These are phyloP conservation scores for Davidsoniella eucalypti DNA, from an alignment of 2,329 filamentous ascomycete species.

Conservation along the genomic window DNA sequence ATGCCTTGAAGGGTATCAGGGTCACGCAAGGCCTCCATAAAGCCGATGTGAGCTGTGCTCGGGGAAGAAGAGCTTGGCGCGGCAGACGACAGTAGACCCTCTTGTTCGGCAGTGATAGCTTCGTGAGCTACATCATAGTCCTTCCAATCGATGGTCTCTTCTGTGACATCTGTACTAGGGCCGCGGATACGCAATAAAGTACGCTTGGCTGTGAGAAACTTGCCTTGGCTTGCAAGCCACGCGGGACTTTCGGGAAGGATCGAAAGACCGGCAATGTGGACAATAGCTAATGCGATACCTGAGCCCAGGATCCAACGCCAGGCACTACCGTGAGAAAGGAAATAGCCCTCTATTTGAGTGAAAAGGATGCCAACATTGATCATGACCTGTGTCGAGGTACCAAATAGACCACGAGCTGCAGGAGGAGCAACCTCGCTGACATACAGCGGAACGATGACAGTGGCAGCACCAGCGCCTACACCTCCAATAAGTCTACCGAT, in stretches of 20 bases:
- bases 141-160: conserved; percentile 50
- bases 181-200: conserved; percentile 66
- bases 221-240: conserved; percentile 61
- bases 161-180: conserved; percentile 46
- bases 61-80: neutral
- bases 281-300: conserved; percentile 49
- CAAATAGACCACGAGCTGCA: conserved; percentile 60
- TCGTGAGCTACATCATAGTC: conserved; percentile 20
- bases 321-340: conserved; percentile 58
- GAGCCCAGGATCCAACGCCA: conserved; percentile 74
- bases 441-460: conserved; percentile 87
- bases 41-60: conserved; percentile 31
- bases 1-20: conserved; percentile 55
- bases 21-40: conserved; percentile 49
- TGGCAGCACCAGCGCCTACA: conserved; percentile 70
- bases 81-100: conserved; percentile 42
- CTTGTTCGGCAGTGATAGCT: conserved; percentile 42
- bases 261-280: conserved; percentile 54
- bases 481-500: conserved; percentile 67
- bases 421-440: conserved; percentile 81
- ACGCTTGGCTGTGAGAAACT: conserved; percentile 41
- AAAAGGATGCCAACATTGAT: conserved; percentile 81
- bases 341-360: conserved; percentile 73
- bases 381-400: conserved; percentile 75
- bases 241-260: conserved; percentile 75